phyloP scores from a whole-genome alignment of 768 basidiomycete species.

The Pisolithus sp. region DNA sequence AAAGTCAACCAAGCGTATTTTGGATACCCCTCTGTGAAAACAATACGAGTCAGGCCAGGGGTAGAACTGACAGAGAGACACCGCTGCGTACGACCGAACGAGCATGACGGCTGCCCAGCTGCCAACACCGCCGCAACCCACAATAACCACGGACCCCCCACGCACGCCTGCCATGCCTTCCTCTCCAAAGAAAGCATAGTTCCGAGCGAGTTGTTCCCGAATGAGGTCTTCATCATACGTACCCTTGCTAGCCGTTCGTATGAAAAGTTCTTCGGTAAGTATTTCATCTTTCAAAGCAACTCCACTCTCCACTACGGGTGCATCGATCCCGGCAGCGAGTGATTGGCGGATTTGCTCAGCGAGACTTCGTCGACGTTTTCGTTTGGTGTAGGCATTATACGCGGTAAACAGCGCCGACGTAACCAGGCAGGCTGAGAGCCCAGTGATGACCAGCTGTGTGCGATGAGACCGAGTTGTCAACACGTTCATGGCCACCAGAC shows the following conservation, averaged over 20 bases:
- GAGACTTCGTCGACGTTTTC: conserved; percentile 47
- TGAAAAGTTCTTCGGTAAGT: conserved; percentile 10
- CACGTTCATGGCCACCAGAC: conserved; percentile 13
- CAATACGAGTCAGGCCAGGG: neutral
- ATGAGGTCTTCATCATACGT: conserved; percentile 77
- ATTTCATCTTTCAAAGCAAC: neutral
- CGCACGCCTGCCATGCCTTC: conserved; percentile 80
- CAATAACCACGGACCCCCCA: conserved; percentile 69
- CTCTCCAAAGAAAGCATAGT: conserved; percentile 92
- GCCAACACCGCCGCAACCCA: conserved; percentile 96
- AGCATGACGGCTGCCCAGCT: conserved; percentile 96
- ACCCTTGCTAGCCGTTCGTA: conserved; percentile 12
- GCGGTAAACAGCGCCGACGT: conserved; percentile 57
- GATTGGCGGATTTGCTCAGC: conserved; percentile 52
- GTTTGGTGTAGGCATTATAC: conserved; percentile 45
- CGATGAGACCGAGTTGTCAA: conserved; percentile 42
- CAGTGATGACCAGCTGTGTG: conserved; percentile 59
- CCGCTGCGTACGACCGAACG: conserved; percentile 66
- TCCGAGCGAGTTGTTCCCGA: conserved; percentile 84
- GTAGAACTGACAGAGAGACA: neutral
- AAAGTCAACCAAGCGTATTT: conserved; percentile 83
- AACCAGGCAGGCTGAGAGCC: conserved; percentile 54
- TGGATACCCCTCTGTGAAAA: conserved; percentile 56
- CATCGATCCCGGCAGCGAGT: conserved; percentile 25
- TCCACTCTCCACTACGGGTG: neutral